These are phyloP conservation scores for Aspergillus hancockii DNA, from an alignment of 495 filamentous ascomycete species.

Conservation along the genomic window DNA sequence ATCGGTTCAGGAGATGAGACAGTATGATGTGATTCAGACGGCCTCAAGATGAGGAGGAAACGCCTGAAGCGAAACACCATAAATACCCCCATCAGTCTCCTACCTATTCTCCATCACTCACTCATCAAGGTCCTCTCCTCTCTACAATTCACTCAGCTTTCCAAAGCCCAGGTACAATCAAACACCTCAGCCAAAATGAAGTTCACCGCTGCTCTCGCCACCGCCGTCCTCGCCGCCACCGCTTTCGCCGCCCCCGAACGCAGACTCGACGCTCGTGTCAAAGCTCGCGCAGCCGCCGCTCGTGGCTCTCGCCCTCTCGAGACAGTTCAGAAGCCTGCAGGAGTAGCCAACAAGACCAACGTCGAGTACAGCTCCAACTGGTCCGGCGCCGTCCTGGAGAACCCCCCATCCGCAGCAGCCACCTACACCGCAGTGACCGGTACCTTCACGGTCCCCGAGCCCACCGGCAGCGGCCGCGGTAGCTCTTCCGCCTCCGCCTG, in stretches of 20 bases:
- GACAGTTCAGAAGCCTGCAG: slow-evolving; percentile 19
- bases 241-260: slow-evolving; percentile 25
- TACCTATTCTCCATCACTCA: not conserved
- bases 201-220: slow-evolving; percentile 18
- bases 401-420: slow-evolving; percentile 12
- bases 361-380: slow-evolving; percentile 53
- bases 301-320: not conserved
- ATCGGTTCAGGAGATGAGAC: not conserved
- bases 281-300: slow-evolving; percentile 6
- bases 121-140: not conserved
- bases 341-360: slow-evolving; percentile 31
- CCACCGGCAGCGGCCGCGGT: slow-evolving; percentile 38
- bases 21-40: not conserved
- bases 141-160: not conserved
- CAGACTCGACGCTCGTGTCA: slow-evolving; percentile 24
- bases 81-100: not conserved
- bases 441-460: slow-evolving; percentile 47
- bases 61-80: not conserved
- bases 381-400: slow-evolving; percentile 53
- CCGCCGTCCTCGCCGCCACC: slow-evolving; percentile 19
- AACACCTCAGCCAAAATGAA: slow-evolving; percentile 22
- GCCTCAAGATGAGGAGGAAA: not conserved
- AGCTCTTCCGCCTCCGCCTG: slow-evolving; percentile 54
- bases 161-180: not conserved
- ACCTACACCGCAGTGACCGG: slow-evolving; percentile 50